Evolutionary conservation across 768 basidiomycete species (phyloP).

Genomic region (Tricholoma sp.): DNA sequence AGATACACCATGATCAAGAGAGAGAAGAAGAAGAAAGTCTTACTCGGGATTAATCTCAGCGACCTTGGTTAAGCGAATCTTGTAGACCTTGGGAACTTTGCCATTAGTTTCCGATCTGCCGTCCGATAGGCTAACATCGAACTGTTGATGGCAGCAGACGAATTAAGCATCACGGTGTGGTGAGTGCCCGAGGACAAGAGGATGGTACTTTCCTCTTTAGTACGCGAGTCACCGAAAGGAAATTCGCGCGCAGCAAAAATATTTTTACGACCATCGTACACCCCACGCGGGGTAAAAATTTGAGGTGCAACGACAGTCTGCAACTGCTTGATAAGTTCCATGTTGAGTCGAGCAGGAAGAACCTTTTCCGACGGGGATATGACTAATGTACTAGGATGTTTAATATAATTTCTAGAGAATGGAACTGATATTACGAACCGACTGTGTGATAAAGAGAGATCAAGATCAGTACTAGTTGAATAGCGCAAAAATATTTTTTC

Average conservation of each 20-base stretch:
- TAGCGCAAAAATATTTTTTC: slow-evolving; percentile 4
- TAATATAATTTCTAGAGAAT: background rate
- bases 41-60: slow-evolving; percentile 55
- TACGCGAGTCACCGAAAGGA: slow-evolving; percentile 47
- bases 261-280: slow-evolving; percentile 80
- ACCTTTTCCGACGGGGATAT: slow-evolving; percentile 67
- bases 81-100: slow-evolving; percentile 59
- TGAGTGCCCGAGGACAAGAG: background rate
- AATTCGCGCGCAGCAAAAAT: slow-evolving; percentile 57
- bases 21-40: slow-evolving; percentile 4
- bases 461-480: slow-evolving; percentile 5
- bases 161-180: background rate
- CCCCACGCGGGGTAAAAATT: slow-evolving; percentile 70
- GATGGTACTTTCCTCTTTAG: slow-evolving; percentile 46
- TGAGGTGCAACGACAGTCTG: slow-evolving; percentile 53
- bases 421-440: slow-evolving; percentile 26
- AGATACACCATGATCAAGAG: background rate
- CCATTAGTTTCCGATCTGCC: slow-evolving; percentile 26
- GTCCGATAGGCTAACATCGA: slow-evolving; percentile 50
- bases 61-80: slow-evolving; percentile 54
- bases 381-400: slow-evolving; percentile 28
- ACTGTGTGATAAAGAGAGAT: slow-evolving; percentile 24
- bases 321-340: slow-evolving; percentile 62
- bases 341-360: slow-evolving; percentile 60
- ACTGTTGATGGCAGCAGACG: slow-evolving; percentile 33